phyloP scores from a whole-genome alignment of 371 early-diverging fungal genomes.

The Nematocida major region DNA sequence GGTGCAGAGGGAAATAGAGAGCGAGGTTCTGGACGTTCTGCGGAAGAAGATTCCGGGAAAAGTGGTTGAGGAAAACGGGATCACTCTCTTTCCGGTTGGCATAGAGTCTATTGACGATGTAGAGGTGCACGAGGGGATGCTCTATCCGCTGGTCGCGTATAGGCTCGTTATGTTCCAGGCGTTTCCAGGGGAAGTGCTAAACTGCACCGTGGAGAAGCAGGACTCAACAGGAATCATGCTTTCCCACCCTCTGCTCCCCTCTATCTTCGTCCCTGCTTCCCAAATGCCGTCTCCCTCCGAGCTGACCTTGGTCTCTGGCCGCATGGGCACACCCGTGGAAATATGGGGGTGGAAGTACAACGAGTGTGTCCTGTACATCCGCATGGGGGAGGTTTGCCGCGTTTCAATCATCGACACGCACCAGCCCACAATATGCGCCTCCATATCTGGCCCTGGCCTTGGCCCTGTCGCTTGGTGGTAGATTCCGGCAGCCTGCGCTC shows the following conservation, averaged over 20 bases:
- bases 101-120: constrained; percentile 14
- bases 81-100: constrained; percentile 12
- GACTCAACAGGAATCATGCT: constrained; percentile 18
- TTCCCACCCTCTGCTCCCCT: constrained; percentile 26
- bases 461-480: constrained; percentile 50
- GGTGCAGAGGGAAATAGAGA: background rate
- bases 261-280: constrained; percentile 16
- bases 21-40: background rate
- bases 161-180: constrained; percentile 31
- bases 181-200: constrained; percentile 23
- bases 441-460: constrained; percentile 20
- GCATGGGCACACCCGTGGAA: background rate
- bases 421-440: background rate
- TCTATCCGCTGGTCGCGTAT: constrained; percentile 41
- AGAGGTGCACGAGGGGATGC: constrained; percentile 32
- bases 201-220: constrained; percentile 41
- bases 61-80: background rate
- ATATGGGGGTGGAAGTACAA: constrained; percentile 48
- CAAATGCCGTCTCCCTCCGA: constrained; percentile 33
- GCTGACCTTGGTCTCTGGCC: background rate
- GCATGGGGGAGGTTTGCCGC: constrained; percentile 24
- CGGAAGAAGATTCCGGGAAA: constrained; percentile 15
- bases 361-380: constrained; percentile 13
- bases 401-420: constrained; percentile 2
- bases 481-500: too few species aligned